Evolutionary conservation across 257 asterid species (phyloP).

Genomic region (Solanum medicagineum): DNA sequence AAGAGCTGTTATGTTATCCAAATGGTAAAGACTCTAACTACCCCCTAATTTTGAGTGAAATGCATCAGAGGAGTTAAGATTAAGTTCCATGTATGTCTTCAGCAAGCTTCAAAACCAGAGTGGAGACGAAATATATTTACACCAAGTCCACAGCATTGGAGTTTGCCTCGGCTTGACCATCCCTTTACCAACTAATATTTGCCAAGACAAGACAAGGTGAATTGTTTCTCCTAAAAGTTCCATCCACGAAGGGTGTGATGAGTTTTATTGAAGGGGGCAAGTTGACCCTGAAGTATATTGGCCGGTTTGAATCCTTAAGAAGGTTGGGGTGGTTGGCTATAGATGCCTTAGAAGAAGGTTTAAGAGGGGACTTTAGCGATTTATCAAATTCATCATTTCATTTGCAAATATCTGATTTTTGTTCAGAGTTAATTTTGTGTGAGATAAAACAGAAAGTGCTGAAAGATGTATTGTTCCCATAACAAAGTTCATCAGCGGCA

Average conservation of each 20-base stretch:
- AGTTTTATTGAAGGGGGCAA: background rate
- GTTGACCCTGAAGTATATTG: background rate
- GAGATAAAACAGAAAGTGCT: background rate
- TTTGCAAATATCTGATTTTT: background rate
- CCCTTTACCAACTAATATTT: background rate
- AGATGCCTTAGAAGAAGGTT: background rate
- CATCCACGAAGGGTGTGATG: background rate
- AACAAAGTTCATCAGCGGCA: background rate
- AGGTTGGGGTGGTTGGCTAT: background rate
- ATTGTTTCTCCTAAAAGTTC: background rate
- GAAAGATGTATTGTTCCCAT: background rate
- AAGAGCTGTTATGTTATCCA: background rate
- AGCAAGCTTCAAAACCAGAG: too few relatives aligned
- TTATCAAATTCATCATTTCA: background rate
- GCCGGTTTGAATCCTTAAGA: background rate
- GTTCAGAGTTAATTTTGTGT: background rate
- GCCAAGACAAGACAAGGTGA: background rate
- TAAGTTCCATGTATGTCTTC: too few relatives aligned
- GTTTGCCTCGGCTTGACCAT: background rate
- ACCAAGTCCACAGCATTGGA: background rate
- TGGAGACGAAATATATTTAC: background rate
- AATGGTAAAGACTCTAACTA: background rate
- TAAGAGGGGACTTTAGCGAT: background rate
- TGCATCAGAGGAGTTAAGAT: too few relatives aligned
- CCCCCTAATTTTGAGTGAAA: too few relatives aligned